Conservation (phyloP, 495 filamentous ascomycete species). For the Neurospora terricola region DNA sequence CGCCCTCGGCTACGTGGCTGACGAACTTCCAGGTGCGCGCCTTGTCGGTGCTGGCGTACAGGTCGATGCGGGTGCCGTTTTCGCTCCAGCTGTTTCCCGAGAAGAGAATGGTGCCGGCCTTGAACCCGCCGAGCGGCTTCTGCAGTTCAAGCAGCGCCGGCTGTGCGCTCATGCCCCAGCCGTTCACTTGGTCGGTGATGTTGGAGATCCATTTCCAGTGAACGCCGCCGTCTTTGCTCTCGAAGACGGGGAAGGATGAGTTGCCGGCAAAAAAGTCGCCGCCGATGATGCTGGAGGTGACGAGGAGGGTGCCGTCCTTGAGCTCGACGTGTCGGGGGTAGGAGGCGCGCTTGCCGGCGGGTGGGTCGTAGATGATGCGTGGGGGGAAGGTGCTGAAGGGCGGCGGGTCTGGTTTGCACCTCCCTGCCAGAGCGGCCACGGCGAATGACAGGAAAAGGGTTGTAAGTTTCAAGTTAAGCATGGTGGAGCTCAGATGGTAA, state of each 20-base stretch:
- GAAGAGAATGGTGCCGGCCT: slow-evolving; percentile 49
- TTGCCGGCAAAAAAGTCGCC: slow-evolving; percentile 49
- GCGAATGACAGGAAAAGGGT: background rate
- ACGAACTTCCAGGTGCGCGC: slow-evolving; percentile 57
- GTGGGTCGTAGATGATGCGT: slow-evolving; percentile 33
- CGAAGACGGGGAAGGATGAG: slow-evolving; percentile 58
- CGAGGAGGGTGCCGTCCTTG: slow-evolving; percentile 39
- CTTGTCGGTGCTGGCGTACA: slow-evolving; percentile 52
- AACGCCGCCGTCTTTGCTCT: slow-evolving; percentile 48
- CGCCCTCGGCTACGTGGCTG: slow-evolving; percentile 54
- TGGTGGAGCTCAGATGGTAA: background rate
- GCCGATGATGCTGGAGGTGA: slow-evolving; percentile 59
- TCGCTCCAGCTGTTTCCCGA: slow-evolving; percentile 52
- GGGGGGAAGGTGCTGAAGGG: slow-evolving; percentile 19
- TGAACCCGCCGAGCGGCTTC: slow-evolving; percentile 43
- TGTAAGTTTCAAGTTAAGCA: background rate
- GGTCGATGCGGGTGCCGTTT: slow-evolving; percentile 49
- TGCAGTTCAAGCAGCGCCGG: slow-evolving; percentile 55
- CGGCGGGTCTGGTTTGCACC: background rate
- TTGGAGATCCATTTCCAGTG: slow-evolving; percentile 53
- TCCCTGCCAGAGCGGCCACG: background rate
- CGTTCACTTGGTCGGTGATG: slow-evolving; percentile 53
- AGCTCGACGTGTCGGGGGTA: slow-evolving; percentile 46
- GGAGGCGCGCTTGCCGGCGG: slow-evolving; percentile 26
- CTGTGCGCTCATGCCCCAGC: slow-evolving; percentile 57